Conservation (phyloP, 2,329 filamentous ascomycete species). For the Cladosporium sp. region DNA sequence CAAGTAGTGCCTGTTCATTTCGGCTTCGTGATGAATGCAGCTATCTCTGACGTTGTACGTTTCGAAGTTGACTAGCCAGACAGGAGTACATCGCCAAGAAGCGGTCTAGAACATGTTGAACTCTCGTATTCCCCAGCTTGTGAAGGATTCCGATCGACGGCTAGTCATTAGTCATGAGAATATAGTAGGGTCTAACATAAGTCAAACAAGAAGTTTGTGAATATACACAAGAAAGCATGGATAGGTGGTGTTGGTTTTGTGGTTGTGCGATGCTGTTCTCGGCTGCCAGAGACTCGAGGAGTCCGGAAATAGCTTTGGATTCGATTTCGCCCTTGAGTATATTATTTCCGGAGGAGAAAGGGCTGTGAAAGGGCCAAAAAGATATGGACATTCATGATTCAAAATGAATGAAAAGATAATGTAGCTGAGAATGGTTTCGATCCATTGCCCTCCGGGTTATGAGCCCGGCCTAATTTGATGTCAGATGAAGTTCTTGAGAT, state of each 20-base stretch:
- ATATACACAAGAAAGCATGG: not conserved
- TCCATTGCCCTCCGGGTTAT: constrained; percentile 22
- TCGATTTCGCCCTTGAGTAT: not conserved
- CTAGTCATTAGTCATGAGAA: not conserved
- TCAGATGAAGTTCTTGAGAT: not conserved
- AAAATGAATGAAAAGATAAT: not conserved
- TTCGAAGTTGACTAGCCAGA: constrained; percentile 19
- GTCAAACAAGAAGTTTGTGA: not conserved
- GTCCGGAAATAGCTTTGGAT: not conserved
- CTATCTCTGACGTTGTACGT: constrained; percentile 17
- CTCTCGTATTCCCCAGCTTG: constrained; percentile 6
- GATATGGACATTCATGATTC: not conserved
- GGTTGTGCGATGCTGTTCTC: not conserved
- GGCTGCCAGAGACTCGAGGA: not conserved
- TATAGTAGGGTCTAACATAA: not conserved
- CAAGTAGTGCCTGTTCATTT: constrained; percentile 14
- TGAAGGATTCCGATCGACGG: constrained; percentile 11
- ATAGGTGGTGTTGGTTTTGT: not conserved
- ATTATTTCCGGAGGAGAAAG: not conserved
- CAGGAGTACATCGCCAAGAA: constrained; percentile 4
- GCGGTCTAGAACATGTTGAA: constrained; percentile 13
- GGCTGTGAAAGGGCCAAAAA: not conserved
- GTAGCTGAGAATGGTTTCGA: constrained; percentile 22
- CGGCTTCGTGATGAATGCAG: not conserved
- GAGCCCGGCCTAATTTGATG: constrained; percentile 13